These are phyloP conservation scores for Zygosaccharomyces sapae DNA, from an alignment of 1,139 yeast species.

Conservation along the genomic window DNA sequence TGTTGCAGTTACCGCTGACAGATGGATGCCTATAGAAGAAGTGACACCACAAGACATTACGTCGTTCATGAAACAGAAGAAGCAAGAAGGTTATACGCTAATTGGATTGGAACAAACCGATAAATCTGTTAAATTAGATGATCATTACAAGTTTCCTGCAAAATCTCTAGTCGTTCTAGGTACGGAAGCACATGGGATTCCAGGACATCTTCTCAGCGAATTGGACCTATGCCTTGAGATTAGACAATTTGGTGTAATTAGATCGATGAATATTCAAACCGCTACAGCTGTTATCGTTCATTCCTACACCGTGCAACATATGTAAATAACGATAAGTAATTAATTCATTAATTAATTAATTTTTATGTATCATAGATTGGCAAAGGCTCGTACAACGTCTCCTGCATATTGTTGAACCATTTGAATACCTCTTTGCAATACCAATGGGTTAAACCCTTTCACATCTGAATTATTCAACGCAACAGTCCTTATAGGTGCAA, in stretches of 20 bases:
- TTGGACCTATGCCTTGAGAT: slow-evolving; percentile 86
- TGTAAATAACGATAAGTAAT: slow-evolving; percentile 17
- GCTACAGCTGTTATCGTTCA: slow-evolving; percentile 93
- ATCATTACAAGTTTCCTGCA: slow-evolving; percentile 64
- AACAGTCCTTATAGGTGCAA: slow-evolving; percentile 59
- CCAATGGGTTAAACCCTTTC: slow-evolving; percentile 29
- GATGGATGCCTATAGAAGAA: slow-evolving; percentile 93
- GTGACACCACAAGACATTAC: slow-evolving; percentile 56
- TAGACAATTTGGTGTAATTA: slow-evolving; percentile 83
- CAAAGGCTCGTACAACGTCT: slow-evolving; percentile 29
- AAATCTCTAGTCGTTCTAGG: slow-evolving; percentile 79
- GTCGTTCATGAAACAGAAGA: slow-evolving; percentile 56
- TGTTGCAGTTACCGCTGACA: slow-evolving; percentile 92
- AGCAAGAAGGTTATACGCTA: slow-evolving; percentile 75
- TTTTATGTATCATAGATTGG: slow-evolving; percentile 7
- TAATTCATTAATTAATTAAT: slow-evolving; percentile 16
- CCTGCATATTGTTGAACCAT: slow-evolving; percentile 30
- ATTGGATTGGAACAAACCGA: slow-evolving; percentile 94
- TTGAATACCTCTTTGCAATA: slow-evolving; percentile 25
- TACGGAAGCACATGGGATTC: slow-evolving; percentile 86
- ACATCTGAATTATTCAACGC: slow-evolving; percentile 41
- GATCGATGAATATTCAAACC: slow-evolving; percentile 95
- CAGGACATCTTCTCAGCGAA: slow-evolving; percentile 78
- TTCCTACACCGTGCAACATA: slow-evolving; percentile 78
- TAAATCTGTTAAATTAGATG: slow-evolving; percentile 65